Conservation (phyloP, 1,139 yeast species). For the Sugiyamaella japonica region DNA sequence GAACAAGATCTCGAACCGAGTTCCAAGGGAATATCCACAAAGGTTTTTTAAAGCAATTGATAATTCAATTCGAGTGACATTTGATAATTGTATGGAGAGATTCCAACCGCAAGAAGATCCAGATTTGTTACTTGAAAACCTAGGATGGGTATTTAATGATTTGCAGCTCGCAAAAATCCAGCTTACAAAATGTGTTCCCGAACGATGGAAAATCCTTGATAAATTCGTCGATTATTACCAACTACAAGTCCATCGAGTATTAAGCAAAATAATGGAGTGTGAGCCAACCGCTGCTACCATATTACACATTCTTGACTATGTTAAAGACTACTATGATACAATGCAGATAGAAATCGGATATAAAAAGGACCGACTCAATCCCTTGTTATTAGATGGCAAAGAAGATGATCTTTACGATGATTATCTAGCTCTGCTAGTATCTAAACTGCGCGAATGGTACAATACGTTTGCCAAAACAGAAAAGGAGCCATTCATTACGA, state of each 20-base stretch:
- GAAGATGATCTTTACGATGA: conserved; percentile 67
- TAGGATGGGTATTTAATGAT: conserved; percentile 86
- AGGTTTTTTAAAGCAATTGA: conserved; percentile 64
- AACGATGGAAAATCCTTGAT: conserved; percentile 71
- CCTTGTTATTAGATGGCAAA: conserved; percentile 57
- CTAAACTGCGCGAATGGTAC: conserved; percentile 83
- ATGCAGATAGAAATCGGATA: conserved; percentile 46
- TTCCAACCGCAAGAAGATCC: conserved; percentile 48
- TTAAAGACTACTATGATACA: conserved; percentile 60
- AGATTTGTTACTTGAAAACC: conserved; percentile 63
- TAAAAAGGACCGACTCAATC: conserved; percentile 43
- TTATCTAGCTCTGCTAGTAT: conserved; percentile 65
- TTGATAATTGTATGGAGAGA: conserved; percentile 62
- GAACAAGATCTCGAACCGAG: conserved; percentile 25
- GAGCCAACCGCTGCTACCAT: conserved; percentile 58
- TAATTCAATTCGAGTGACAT: conserved; percentile 62
- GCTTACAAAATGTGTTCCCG: conserved; percentile 60
- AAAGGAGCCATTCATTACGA: conserved; percentile 56
- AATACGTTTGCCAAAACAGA: conserved; percentile 64
- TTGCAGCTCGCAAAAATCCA: conserved; percentile 62
- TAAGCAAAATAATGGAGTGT: conserved; percentile 60
- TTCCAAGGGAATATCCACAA: conserved; percentile 61
- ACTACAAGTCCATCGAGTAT: conserved; percentile 59
- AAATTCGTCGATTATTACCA: conserved; percentile 70
- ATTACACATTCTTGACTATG: conserved; percentile 63